Evolutionary conservation across 2,329 filamentous ascomycete species (phyloP), one percentile per base, ranked within the genome.

Genomic region (Kalmusia sp.): DNA sequence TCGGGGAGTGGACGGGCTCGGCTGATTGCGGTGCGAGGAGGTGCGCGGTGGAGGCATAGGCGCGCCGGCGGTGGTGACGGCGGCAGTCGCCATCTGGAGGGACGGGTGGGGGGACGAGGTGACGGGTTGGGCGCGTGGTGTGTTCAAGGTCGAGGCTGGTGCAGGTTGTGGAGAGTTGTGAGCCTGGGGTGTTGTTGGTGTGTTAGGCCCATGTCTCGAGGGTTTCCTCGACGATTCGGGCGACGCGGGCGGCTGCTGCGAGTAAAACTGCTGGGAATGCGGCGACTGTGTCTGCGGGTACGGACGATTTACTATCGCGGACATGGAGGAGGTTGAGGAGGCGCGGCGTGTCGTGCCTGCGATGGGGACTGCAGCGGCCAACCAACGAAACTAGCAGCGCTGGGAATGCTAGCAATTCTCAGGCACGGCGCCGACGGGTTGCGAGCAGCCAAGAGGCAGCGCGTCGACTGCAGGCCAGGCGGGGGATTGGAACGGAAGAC

Each of bases 41-140:
- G 90, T 93, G 68, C 92, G 86, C 30, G 91, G 90, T 41, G 79
- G 92, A 50, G 89, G 87, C 63, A 91, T 82, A 21, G 90, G 88
- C 48, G 89, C 86, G 25, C 74, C 74, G 52, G 59, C 55, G 27
- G 59, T 83, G 86, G 75, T 80, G 84, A 76, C 77, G 84, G 77
- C 80, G 79, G 67, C 81, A 80, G 51, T 78, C 67, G 73, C 69
- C 59, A 76, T 70, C 57, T 72, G 66, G 51, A 79, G 73, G 35
- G 79, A 76, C 40, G 72, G 67, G 70, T 77, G 72, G 40, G 76
- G 71, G 37, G 74, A 71, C 19, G 74, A 69, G 35, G 78, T 70
- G 54, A 76, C 62, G 46, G 76, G 70, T 59, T 79, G 78, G 49
- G 73, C 72, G 64, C 74, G 77, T 49, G 80, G 76, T 51, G 79